These are phyloP conservation scores for Crataegus laevigata DNA, from an alignment of 306 rosid genomes.

Conservation along the genomic window DNA sequence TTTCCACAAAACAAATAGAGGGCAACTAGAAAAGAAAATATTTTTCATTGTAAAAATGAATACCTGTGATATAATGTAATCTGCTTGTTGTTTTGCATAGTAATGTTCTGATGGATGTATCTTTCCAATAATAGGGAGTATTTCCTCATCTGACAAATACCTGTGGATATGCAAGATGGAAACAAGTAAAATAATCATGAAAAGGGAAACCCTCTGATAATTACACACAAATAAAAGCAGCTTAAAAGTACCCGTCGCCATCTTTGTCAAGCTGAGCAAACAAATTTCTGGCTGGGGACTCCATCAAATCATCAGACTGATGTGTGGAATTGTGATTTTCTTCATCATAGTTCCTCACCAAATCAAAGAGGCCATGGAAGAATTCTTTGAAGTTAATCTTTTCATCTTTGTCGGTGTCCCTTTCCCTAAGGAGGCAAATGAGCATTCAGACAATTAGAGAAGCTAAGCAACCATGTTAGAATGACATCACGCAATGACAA, in stretches of 20 bases:
- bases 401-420: conserved; percentile 85
- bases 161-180: conserved; percentile 32
- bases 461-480: neutral
- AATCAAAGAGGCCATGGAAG: conserved; percentile 95
- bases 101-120: conserved; percentile 95
- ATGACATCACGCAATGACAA: neutral
- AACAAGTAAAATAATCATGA: conserved; percentile 10
- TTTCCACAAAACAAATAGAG: neutral
- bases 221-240: conserved; percentile 7
- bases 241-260: conserved; percentile 66
- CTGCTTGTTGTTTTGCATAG: conserved; percentile 92
- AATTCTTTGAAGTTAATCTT: conserved; percentile 87
- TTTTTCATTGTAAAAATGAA: conserved; percentile 2
- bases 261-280: conserved; percentile 84
- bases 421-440: conserved; percentile 49
- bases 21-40: neutral
- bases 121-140: conserved; percentile 76
- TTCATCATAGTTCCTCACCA: conserved; percentile 85
- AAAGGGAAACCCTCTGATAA: conserved; percentile 12
- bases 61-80: conserved; percentile 87
- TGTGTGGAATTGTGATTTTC: conserved; percentile 62
- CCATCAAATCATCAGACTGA: conserved; percentile 47
- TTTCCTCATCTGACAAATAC: conserved; percentile 63
- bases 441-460: conserved; percentile 21
- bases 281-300: conserved; percentile 70